These are phyloP conservation scores for Anthracocystis panici-leucophaei DNA, from an alignment of 1,284 basidiomycete species.

Conservation along the genomic window DNA sequence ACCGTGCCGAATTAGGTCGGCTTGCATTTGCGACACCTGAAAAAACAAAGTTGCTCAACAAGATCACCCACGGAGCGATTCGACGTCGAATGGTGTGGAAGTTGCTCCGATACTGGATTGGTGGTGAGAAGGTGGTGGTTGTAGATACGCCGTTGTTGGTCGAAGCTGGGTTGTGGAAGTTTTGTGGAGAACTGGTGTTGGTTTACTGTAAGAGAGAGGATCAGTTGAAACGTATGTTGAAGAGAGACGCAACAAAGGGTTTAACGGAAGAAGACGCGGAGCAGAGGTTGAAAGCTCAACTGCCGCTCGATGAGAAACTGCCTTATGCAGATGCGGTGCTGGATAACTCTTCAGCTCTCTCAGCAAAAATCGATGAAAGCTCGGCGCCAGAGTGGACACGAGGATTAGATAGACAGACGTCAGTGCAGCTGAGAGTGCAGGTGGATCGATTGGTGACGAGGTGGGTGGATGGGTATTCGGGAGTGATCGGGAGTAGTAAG, in stretches of 20 bases:
- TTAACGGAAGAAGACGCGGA: conserved; percentile 74
- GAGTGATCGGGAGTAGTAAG: conserved; percentile 78
- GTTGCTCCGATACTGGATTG: conserved; percentile 80
- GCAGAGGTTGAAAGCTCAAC: conserved; percentile 82
- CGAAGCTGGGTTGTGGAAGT: conserved; percentile 87
- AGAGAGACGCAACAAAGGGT: conserved; percentile 66
- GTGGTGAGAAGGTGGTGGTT: conserved; percentile 82
- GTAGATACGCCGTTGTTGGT: conserved; percentile 94
- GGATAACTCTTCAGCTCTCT: conserved; percentile 84
- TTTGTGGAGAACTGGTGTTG: conserved; percentile 84
- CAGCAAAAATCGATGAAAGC: not conserved
- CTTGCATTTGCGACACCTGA: conserved; percentile 79
- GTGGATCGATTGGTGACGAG: conserved; percentile 77
- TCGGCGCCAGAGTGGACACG: conserved; percentile 27
- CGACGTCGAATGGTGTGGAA: conserved; percentile 79
- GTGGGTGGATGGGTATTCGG: conserved; percentile 70
- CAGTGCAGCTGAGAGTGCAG: conserved; percentile 73
- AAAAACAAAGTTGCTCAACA: conserved; percentile 81
- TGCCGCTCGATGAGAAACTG: conserved; percentile 83
- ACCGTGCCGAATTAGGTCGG: conserved; percentile 85
- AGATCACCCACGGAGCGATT: conserved; percentile 90
- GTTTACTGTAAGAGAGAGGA: conserved; percentile 76
- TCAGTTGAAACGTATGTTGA: conserved; percentile 65
- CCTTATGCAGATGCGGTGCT: conserved; percentile 85
- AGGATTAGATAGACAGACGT: conserved; percentile 23